Conservation (phyloP, 306 rosid genomes). For the Lupinus albus region DNA sequence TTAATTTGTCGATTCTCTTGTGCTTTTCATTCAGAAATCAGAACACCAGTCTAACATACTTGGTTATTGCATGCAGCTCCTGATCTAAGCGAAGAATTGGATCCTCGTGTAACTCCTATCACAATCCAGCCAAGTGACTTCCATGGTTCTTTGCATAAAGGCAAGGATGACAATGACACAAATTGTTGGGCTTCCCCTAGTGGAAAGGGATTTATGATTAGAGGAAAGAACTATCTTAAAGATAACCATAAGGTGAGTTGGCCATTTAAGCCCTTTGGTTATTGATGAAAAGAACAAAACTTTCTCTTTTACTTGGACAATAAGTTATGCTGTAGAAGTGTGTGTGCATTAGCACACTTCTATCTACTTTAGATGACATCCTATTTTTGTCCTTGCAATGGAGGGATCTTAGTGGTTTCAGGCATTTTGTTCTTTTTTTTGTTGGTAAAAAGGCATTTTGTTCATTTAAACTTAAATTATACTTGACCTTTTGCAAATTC, state of each 20-base stretch:
- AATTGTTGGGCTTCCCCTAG: conserved; percentile 88
- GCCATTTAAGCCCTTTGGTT: conserved; percentile 28
- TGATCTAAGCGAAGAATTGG: conserved; percentile 64
- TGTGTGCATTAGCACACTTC: conserved; percentile 19
- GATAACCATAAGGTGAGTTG: conserved; percentile 77
- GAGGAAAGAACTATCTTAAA: conserved; percentile 89
- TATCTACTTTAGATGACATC: conserved; percentile 19
- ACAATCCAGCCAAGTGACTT: conserved; percentile 56
- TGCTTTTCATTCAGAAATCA: conserved; percentile 11
- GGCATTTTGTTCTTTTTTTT: conserved; percentile 23
- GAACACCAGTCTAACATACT: conserved; percentile 29
- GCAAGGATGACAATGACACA: conserved; percentile 65
- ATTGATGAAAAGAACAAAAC: conserved; percentile 19
- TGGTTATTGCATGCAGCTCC: conserved; percentile 59
- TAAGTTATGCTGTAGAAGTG: conserved; percentile 13
- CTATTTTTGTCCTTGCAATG: conserved; percentile 11
- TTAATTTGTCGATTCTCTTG: conserved; percentile 21
- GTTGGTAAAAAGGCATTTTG: neutral
- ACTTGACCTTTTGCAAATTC: neutral
- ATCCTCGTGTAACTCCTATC: conserved; percentile 55
- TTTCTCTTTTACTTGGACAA: neutral
- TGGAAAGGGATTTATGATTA: conserved; percentile 83
- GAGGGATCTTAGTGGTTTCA: neutral
- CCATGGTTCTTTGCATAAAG: conserved; percentile 64
- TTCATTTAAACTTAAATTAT: conserved; percentile 32